Evolutionary conservation across 2,329 filamentous ascomycete genomes (phyloP), one percentile per base, ranked within the genome.

Genomic region (Gremmenia infestans): DNA sequence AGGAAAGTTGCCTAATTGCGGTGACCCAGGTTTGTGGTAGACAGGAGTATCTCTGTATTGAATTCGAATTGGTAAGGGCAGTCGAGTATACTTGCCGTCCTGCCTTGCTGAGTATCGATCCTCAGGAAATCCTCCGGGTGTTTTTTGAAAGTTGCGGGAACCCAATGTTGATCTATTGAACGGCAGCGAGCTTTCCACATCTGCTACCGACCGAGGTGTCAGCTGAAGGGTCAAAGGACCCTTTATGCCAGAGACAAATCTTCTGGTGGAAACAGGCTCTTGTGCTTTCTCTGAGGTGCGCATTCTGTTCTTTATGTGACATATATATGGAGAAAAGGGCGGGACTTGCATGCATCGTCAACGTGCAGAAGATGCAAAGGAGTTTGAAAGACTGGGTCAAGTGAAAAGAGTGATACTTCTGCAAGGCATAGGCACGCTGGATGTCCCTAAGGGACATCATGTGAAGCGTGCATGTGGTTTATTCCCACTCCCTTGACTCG

Each of bases 221-320:
- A 66, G 55, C 46, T 55, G 60, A 14, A 67, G 58, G 22, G 65
- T 63, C 19, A 63, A 52, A 8, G 66, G 58, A 28, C 39, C 53
- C 53, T 64, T 67, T 65, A 68, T 67, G 2, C 60, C 58, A 9
- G 60, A 53, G n/a, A 68, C 63, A 5, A 61, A 62, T 51, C 59
- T 62, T 17, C 60, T 51, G 28, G 57, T 19, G 17, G 54, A 53
- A 8, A 32, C 28, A 14, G 48, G 22, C 23, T 40, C 54, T 4
- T 52, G 43, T 4, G 19, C 22, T 14, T 42, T 55, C 23, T 45
- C 36, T n/a, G 23, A 22, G 37, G 23, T 40, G 15, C 25, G 39
- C 39, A 36, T 23, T 17, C 42, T 43, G 53, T 14, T 54, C 15
- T 17, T 52, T 11, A 7, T 37, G 46, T 9, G 4, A 32, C 46